Percentiles rank a stretch among this genome's conserved stretches.
Evolutionary conservation across 176 grass and related monocot species (phyloP).

Genomic region (Eremochloa ophiuroides): DNA sequence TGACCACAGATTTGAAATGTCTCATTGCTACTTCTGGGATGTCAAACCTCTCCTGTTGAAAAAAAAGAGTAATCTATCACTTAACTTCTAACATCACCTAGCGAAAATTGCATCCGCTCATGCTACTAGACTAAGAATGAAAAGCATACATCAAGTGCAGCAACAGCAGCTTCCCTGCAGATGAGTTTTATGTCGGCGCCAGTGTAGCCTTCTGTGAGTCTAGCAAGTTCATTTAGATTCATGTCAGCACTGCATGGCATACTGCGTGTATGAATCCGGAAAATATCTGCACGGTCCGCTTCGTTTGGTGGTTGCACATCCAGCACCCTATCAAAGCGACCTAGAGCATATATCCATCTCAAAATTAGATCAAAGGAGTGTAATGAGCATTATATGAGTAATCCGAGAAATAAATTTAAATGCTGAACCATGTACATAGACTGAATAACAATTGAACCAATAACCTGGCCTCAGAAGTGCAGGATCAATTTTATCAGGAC

Average conservation of each 20-base stretch:
- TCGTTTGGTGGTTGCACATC: conserved; percentile 86
- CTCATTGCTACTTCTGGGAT: conserved; percentile 42
- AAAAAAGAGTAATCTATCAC: not conserved
- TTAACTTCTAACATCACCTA: not conserved
- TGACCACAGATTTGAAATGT: conserved; percentile 62
- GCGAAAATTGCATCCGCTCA: not conserved
- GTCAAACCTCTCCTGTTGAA: conserved; percentile 57
- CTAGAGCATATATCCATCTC: conserved; percentile 34
- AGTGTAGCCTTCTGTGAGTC: conserved; percentile 84
- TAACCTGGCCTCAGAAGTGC: conserved; percentile 86
- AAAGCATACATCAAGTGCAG: conserved; percentile 71
- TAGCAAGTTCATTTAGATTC: conserved; percentile 63
- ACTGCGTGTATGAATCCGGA: conserved; percentile 58
- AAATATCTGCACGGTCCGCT: conserved; percentile 72
- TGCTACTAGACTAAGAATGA: conserved; percentile 8
- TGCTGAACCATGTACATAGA: not conserved
- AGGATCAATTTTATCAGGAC: conserved; percentile 94
- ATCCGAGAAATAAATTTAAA: not conserved
- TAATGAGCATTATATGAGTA: not conserved
- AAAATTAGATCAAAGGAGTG: conserved; percentile 1
- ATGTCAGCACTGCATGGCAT: conserved; percentile 64
- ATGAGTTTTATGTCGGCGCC: conserved; percentile 81
- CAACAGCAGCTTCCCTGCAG: conserved; percentile 86
- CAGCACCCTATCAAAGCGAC: conserved; percentile 83
- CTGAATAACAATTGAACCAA: not conserved